A percentile compares a stretch with the other conserved stretches of the same genome.
These are phyloP conservation scores for Xylaria sp. DNA, from an alignment of 2,329 filamentous ascomycete species.

Conservation along the genomic window DNA sequence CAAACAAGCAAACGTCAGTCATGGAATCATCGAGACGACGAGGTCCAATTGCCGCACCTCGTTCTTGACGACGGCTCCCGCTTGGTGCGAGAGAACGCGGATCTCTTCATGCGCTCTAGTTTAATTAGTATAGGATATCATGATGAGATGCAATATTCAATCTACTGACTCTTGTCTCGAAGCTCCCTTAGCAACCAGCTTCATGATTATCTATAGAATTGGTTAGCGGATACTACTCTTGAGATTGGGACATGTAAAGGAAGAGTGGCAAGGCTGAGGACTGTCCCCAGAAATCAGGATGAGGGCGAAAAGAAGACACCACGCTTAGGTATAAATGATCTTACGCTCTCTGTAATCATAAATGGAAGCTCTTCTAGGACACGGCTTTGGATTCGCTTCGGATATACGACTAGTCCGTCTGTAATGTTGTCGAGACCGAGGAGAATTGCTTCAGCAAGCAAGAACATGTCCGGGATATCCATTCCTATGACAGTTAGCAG, in stretches of 20 bases:
- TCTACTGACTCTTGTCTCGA: constrained; percentile 42
- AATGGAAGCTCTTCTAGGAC: constrained; percentile 78
- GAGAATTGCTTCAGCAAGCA: constrained; percentile 74
- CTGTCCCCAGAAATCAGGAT: neutral
- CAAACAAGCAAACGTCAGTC: neutral
- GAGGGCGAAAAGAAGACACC: constrained; percentile 1
- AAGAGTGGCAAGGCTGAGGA: neutral
- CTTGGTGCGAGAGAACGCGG: constrained; percentile 81
- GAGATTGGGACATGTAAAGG: neutral
- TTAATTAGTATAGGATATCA: neutral
- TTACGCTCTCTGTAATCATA: constrained; percentile 68
- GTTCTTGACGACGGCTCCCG: constrained; percentile 67
- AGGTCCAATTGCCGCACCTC: constrained; percentile 45
- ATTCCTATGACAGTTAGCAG: constrained; percentile 27
- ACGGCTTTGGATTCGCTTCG: constrained; percentile 72
- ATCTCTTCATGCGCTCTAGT: constrained; percentile 82
- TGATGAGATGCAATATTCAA: neutral
- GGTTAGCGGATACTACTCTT: neutral
- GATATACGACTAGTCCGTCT: constrained; percentile 80
- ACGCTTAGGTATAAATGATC: constrained; percentile 1
- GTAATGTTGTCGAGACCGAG: constrained; percentile 75
- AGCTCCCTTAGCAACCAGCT: constrained; percentile 43
- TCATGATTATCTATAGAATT: constrained; percentile 43
- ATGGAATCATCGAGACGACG: neutral
- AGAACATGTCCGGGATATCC: constrained; percentile 58